Conservation (phyloP, 2,329 filamentous ascomycete genomes). For the Chalara sp. region DNA sequence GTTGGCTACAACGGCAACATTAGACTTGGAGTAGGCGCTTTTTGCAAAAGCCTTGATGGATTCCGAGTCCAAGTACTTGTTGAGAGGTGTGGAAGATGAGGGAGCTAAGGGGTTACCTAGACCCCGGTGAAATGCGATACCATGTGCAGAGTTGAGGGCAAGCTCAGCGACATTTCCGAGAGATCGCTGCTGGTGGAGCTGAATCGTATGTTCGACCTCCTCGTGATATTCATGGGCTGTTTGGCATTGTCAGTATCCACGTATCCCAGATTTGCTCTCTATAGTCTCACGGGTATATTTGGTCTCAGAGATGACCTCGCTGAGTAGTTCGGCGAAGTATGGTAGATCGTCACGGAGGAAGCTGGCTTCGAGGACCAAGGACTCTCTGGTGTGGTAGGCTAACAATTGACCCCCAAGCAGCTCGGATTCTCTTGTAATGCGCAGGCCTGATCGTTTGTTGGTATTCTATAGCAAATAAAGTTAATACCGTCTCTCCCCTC, state of each 20-base stretch:
- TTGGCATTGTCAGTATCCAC: neutral
- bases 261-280: slow-evolving; percentile 6
- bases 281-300: slow-evolving; percentile 68
- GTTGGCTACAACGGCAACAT: slow-evolving; percentile 87
- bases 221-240: slow-evolving; percentile 86
- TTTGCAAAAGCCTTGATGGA: slow-evolving; percentile 69
- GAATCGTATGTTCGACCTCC: slow-evolving; percentile 72
- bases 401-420: slow-evolving; percentile 86
- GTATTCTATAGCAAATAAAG: slow-evolving; percentile 57
- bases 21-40: slow-evolving; percentile 78
- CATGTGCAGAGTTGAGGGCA: slow-evolving; percentile 80
- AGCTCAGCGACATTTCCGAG: slow-evolving; percentile 56
- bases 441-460: slow-evolving; percentile 77
- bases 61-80: slow-evolving; percentile 74
- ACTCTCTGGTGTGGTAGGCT: slow-evolving; percentile 87
- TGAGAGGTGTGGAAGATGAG: slow-evolving; percentile 61
- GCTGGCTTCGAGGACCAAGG: slow-evolving; percentile 84
- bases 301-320: slow-evolving; percentile 82
- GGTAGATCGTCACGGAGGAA: slow-evolving; percentile 94
- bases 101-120: slow-evolving; percentile 76
- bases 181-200: slow-evolving; percentile 69
- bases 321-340: slow-evolving; percentile 94
- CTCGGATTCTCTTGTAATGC: slow-evolving; percentile 92
- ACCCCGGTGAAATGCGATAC: slow-evolving; percentile 85
- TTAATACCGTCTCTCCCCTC: neutral